These are phyloP conservation scores for Solanum dulcamara DNA, from an alignment of 257 asterid genomes.

Conservation along the genomic window DNA sequence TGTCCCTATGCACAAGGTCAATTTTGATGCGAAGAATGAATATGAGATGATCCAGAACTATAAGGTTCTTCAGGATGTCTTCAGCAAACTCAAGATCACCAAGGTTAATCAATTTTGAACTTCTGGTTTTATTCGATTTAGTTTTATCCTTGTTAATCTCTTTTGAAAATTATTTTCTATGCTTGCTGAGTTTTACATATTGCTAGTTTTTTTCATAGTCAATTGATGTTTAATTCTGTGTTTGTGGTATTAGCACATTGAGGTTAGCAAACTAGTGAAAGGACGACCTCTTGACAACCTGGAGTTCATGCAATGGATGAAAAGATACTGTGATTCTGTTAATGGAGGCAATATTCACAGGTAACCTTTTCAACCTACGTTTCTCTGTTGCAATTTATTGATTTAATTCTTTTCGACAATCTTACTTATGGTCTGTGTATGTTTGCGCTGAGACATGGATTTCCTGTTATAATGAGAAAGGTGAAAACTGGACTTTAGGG, in stretches of 20 bases:
- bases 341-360: conserved; percentile 42
- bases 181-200: neutral
- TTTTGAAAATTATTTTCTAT: neutral
- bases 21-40: conserved; percentile 76
- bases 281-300: conserved; percentile 85
- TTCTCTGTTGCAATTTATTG: neutral
- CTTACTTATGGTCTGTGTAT: neutral
- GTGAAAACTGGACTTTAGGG: neutral
- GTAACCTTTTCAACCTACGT: conserved; percentile 11
- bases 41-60: conserved; percentile 90
- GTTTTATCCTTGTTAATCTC: neutral
- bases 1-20: conserved; percentile 93
- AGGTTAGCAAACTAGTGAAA: conserved; percentile 78
- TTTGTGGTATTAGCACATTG: conserved; percentile 47
- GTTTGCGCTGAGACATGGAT: neutral
- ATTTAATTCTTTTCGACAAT: neutral
- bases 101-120: conserved; percentile 31
- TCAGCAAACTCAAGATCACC: conserved; percentile 70
- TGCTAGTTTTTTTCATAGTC: neutral
- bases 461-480: neutral
- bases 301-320: conserved; percentile 98
- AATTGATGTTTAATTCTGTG: neutral
- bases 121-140: neutral
- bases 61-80: conserved; percentile 86
- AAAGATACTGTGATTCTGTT: conserved; percentile 60